These are phyloP conservation scores for Trametes versicolor DNA, from an alignment of 1,284 basidiomycete genomes.

Conservation along the genomic window DNA sequence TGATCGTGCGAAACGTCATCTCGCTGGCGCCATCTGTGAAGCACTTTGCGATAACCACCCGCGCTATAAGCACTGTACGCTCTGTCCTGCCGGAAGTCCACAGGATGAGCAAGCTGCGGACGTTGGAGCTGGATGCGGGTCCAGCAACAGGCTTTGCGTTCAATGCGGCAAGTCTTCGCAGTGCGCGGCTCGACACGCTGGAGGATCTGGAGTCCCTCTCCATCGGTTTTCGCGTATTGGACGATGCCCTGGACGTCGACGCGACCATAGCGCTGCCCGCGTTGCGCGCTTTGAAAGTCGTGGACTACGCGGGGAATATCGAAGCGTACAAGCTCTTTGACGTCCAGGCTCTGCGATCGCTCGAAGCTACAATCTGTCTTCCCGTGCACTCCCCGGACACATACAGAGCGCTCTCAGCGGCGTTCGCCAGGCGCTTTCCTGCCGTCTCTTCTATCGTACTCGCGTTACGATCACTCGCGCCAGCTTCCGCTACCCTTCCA, in stretches of 20 bases:
- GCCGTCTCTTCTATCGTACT: background rate
- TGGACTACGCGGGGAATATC: background rate
- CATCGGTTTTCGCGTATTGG: background rate
- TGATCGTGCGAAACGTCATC: background rate
- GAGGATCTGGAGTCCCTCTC: constrained; percentile 1
- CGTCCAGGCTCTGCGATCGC: background rate
- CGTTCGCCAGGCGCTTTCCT: background rate
- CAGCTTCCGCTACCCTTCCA: too few relatives aligned
- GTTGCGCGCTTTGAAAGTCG: background rate
- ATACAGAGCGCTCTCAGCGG: background rate
- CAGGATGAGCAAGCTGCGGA: constrained; percentile 2
- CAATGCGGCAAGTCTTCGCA: background rate
- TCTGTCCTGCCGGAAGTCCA: background rate
- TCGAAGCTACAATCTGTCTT: background rate
- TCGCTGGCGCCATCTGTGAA: background rate
- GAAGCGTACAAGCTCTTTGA: background rate
- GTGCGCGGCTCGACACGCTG: background rate
- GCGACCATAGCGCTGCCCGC: background rate
- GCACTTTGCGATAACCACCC: background rate
- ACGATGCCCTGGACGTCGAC: background rate
- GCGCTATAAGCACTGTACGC: background rate
- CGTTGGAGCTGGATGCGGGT: background rate
- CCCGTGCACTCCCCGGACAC: background rate
- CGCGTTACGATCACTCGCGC: background rate
- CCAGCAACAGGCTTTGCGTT: background rate